phyloP scores from a whole-genome alignment of 495 filamentous ascomycete species.

The Apodospora peruviana region DNA sequence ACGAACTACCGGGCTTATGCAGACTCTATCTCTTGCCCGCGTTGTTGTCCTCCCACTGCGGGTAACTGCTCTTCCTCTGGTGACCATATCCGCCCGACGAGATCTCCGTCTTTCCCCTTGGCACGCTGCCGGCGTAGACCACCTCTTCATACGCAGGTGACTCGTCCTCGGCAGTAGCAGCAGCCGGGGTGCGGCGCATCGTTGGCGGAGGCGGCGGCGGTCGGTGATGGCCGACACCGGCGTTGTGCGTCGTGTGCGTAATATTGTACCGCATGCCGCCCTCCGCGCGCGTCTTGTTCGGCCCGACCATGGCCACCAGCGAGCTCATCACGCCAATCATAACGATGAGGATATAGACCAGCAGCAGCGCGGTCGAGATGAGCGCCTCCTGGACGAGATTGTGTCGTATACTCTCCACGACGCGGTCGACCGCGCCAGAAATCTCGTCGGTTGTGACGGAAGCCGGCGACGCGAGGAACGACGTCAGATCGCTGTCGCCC shows the following conservation, averaged over 20 bases:
- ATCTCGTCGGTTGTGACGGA: constrained; percentile 71
- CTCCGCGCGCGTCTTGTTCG: constrained; percentile 49
- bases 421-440: constrained; percentile 62
- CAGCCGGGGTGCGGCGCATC: no score
- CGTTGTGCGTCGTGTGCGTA: not conserved
- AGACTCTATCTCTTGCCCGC: no score
- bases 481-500: constrained; percentile 51
- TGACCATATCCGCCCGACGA: constrained; percentile 15
- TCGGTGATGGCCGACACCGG: not conserved
- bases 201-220: not conserved
- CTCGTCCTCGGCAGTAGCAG: not conserved
- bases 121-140: constrained; percentile 21
- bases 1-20: no score
- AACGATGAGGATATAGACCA: constrained; percentile 69
- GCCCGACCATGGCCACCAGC: constrained; percentile 42
- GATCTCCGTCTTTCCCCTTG: constrained; percentile 9
- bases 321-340: constrained; percentile 68
- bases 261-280: constrained; percentile 30
- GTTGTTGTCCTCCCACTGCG: constrained; percentile 12
- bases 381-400: constrained; percentile 69
- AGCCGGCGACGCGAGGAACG: constrained; percentile 70
- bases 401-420: constrained; percentile 56
- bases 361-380: constrained; percentile 64
- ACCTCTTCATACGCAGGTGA: constrained; percentile 8
- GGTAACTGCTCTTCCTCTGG: constrained; percentile 25